Percentiles rank a stretch among this genome's conserved stretches.
phyloP scores from a whole-genome alignment of 345 rosid genomes.

The Populus simonii region DNA sequence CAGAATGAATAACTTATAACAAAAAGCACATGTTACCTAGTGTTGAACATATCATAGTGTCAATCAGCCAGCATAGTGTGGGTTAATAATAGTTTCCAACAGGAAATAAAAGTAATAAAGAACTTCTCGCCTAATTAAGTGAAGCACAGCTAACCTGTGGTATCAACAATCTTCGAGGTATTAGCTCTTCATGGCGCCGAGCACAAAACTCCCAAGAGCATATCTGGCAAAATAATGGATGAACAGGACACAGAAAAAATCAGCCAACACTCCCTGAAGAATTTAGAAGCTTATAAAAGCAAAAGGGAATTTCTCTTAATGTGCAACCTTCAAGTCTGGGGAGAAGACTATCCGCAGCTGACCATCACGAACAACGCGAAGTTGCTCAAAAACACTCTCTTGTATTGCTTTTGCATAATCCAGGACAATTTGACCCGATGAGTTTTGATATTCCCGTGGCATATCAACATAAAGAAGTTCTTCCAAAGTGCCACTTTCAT shows the following conservation, averaged over 20 bases:
- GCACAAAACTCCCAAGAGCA: slow-evolving; percentile 99
- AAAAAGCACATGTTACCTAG: not conserved
- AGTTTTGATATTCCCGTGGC: slow-evolving; percentile 87
- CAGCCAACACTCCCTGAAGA: not conserved
- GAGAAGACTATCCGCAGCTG: slow-evolving; percentile 93
- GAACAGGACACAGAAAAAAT: slow-evolving; percentile 2
- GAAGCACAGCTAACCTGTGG: slow-evolving; percentile 63
- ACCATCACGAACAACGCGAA: slow-evolving; percentile 98
- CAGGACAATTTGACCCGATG: slow-evolving; percentile 91
- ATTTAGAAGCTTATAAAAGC: not conserved
- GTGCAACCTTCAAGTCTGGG: slow-evolving; percentile 77
- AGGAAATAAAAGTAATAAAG: not conserved
- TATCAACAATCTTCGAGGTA: slow-evolving; percentile 80
- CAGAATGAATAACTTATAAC: not conserved
- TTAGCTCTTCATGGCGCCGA: slow-evolving; percentile 94
- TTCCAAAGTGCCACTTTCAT: slow-evolving; percentile 96
- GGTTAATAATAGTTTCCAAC: not conserved
- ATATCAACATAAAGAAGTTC: slow-evolving; percentile 94
- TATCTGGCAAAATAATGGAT: slow-evolving; percentile 45
- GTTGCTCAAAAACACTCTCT: slow-evolving; percentile 98
- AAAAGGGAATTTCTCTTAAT: not conserved
- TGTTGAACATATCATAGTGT: not conserved
- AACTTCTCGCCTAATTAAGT: not conserved
- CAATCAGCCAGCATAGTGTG: not conserved
- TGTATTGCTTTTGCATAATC: slow-evolving; percentile 99